Evolutionary conservation across 2,329 filamentous ascomycete species (phyloP), one percentile per base, ranked within the genome.

Genomic region (Diaporthe vaccinii): DNA sequence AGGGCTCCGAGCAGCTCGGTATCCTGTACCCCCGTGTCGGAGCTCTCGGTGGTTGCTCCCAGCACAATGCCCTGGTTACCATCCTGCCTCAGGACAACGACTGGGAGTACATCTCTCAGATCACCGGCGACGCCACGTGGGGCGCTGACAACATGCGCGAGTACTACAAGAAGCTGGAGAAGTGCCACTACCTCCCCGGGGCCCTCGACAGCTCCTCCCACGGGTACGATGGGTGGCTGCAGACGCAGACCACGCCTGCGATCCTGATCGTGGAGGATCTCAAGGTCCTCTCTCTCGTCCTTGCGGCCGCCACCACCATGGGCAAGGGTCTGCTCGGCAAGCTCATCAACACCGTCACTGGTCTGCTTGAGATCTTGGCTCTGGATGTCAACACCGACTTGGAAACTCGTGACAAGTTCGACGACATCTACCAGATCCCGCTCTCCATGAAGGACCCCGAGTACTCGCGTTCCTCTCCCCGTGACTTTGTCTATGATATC

Each of bases 361-460:
- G 65, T n/a, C 31, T 68, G 22, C 46, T 68, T 14, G 65, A 68
- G 46, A 82, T 89, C 10, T 80, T 90, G 14, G 79, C 85, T 1
- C 85, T 85, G 28, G 89, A 92, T 76, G 84, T 87, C 78, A 92
- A 92, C 85, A 68, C 65, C 59, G 65, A 68, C 49, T 2, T 68
- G 31, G 74, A 81, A 0, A 61, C 68, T 0, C 87, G 90, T 36
- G 90, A 92, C 80, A 81, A 81, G n/a, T 78, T 81, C 5, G 83
- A 86, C 55, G 87, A 85, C 2, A 83, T 89, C 55, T 92, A 88
- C 80, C 90, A 92, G 78, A 87, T 93, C 9, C 91, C 91, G 6
- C 80, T 92, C 28, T 85, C 87, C 0, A 87, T 89, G 75, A 83
- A 86, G 36, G 80, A 86, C n/a, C 85, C 82, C 69, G 84, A 86